These are phyloP conservation scores for Thalassiosira mediterranea DNA, from an alignment of 352 stramenopile genomes.

Conservation along the genomic window DNA sequence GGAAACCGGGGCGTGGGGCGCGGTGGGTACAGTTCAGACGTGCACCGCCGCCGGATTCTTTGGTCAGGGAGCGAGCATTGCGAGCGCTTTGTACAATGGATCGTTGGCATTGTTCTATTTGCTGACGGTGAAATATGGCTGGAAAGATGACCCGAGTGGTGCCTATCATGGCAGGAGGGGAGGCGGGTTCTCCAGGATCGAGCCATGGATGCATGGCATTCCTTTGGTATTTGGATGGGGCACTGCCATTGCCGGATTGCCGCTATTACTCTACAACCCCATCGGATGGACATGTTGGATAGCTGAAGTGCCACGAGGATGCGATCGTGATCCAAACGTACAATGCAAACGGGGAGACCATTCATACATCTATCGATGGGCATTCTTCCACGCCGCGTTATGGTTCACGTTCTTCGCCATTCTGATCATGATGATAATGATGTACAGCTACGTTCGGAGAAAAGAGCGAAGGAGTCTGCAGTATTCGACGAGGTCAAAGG, in stretches of 20 bases:
- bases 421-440: slow-evolving; percentile 24
- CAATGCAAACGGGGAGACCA: slow-evolving; percentile 37
- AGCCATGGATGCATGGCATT: slow-evolving; percentile 33
- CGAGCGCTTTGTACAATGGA: slow-evolving; percentile 40
- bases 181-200: slow-evolving; percentile 1
- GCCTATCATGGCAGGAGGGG: background rate
- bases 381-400: slow-evolving; percentile 43
- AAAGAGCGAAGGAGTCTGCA: slow-evolving; percentile 5
- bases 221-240: slow-evolving; percentile 30
- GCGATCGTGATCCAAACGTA: background rate
- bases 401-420: slow-evolving; percentile 38
- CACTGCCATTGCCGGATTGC: slow-evolving; percentile 27
- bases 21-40: background rate
- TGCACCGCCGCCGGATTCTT: slow-evolving; percentile 24
- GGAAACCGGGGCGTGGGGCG: slow-evolving; percentile 1
- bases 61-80: slow-evolving; percentile 14
- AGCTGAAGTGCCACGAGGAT: slow-evolving; percentile 16
- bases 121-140: slow-evolving; percentile 27
- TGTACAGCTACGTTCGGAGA: slow-evolving; percentile 10
- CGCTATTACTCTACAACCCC: slow-evolving; percentile 29
- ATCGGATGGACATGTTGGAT: slow-evolving; percentile 49
- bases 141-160: slow-evolving; percentile 3
- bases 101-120: slow-evolving; percentile 44
- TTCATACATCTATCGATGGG: slow-evolving; percentile 43
- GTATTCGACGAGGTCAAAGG: background rate